Conservation (phyloP, 257 asterid genomes). For the Solanum virginianum region DNA sequence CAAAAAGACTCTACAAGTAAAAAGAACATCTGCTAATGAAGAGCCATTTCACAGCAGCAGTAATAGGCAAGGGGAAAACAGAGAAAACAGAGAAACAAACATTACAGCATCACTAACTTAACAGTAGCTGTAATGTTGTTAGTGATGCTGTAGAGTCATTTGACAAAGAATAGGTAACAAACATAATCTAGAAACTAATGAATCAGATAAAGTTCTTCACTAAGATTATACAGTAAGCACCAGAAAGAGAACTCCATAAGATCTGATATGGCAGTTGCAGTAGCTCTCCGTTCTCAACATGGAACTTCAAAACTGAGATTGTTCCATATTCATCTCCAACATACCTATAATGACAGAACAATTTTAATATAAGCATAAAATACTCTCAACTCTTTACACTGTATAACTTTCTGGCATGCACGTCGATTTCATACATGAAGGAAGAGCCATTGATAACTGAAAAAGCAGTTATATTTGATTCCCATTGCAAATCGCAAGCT, state of each 20-base stretch:
- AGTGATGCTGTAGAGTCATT: too few relatives aligned
- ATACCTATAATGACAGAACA: conserved; percentile 36
- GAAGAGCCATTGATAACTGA: conserved; percentile 72
- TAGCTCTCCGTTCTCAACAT: conserved; percentile 38
- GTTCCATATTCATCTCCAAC: conserved; percentile 79
- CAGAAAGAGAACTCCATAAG: conserved; percentile 52
- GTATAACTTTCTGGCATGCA: background rate
- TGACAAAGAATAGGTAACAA: background rate
- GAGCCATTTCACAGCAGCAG: too few relatives aligned
- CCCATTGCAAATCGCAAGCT: conserved; percentile 67
- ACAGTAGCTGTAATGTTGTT: too few relatives aligned
- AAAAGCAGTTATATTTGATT: conserved; percentile 77
- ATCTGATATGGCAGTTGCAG: conserved; percentile 50
- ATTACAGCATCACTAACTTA: too few relatives aligned
- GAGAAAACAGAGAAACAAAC: too few relatives aligned
- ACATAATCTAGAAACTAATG: background rate
- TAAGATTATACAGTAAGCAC: conserved; percentile 8
- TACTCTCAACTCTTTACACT: background rate
- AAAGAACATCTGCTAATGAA: background rate
- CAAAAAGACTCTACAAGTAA: background rate
- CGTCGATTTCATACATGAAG: conserved; percentile 52
- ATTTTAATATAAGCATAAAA: background rate
- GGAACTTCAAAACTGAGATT: conserved; percentile 59
- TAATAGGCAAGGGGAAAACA: too few relatives aligned
- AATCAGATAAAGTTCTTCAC: background rate